These are phyloP conservation scores for Vigna trinervia DNA, from an alignment of 306 rosid species.

Conservation along the genomic window DNA sequence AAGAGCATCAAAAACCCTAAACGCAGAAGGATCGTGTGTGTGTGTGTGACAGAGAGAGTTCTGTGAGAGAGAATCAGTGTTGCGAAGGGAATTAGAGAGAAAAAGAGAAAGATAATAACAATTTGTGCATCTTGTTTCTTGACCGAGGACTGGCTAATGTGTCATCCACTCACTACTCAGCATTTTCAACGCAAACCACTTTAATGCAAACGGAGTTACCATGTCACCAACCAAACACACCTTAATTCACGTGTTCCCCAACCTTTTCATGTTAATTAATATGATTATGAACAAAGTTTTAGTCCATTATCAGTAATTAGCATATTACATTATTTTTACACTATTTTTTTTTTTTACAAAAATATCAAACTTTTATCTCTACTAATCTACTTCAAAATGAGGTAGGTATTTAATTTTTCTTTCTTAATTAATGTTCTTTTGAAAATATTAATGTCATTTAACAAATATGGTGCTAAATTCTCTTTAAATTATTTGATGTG, in stretches of 20 bases:
- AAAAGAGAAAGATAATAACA: conserved; percentile 34
- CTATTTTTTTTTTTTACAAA: no score
- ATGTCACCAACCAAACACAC: neutral
- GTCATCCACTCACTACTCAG: conserved; percentile 42
- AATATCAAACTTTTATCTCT: no score
- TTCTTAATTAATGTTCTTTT: no score
- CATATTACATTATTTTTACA: no score
- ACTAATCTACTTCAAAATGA: no score
- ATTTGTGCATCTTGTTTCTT: conserved; percentile 36
- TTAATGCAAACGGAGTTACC: neutral
- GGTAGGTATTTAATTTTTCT: no score
- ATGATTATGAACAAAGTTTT: no score
- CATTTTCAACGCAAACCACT: conserved; percentile 28
- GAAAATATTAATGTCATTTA: no score
- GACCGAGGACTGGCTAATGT: conserved; percentile 33
- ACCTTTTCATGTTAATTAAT: neutral
- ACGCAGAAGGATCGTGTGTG: neutral
- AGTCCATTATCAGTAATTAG: no score
- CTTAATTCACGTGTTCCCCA: neutral
- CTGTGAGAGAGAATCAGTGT: neutral
- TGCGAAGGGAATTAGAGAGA: neutral
- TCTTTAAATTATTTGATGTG: no score
- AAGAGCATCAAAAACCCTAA: conserved; percentile 46
- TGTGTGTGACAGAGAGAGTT: neutral
- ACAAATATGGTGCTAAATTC: no score